Conservation (phyloP, 495 filamentous ascomycete genomes). For the Geoglossum glabrum region DNA sequence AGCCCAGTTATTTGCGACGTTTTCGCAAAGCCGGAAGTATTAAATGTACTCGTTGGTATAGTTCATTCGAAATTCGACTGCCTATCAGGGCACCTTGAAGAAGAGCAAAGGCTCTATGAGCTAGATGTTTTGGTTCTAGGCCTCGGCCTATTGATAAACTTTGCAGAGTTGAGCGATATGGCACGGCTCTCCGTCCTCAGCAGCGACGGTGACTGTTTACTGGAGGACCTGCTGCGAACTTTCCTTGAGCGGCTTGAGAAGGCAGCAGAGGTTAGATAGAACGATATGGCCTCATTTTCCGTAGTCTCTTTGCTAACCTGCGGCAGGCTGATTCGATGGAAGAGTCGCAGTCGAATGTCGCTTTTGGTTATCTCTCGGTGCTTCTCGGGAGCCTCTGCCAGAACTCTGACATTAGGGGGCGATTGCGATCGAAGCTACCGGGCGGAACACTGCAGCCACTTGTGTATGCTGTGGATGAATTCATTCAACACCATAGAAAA, state of each 20-base stretch:
- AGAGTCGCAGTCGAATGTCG: conserved; percentile 70
- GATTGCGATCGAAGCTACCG: conserved; percentile 31
- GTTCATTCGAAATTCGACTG: conserved; percentile 19
- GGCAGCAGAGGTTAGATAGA: conserved; percentile 26
- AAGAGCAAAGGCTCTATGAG: conserved; percentile 25
- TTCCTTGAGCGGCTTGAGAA: conserved; percentile 32
- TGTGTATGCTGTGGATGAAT: conserved; percentile 68
- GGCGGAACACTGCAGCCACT: conserved; percentile 40
- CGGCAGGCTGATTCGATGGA: conserved; percentile 61
- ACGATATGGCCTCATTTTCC: not conserved
- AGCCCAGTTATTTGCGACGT: conserved; percentile 42
- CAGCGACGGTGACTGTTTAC: conserved; percentile 8
- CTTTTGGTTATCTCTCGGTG: conserved; percentile 76
- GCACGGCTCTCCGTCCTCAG: conserved; percentile 25
- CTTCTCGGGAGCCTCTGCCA: conserved; percentile 65
- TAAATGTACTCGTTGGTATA: conserved; percentile 35
- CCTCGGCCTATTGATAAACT: conserved; percentile 73
- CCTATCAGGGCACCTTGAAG: conserved; percentile 21
- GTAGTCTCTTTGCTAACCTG: not conserved
- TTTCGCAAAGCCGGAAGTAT: conserved; percentile 37
- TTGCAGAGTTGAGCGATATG: conserved; percentile 52
- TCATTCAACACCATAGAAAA: conserved; percentile 54
- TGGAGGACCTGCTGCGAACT: conserved; percentile 26
- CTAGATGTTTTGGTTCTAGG: conserved; percentile 59
- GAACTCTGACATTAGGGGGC: conserved; percentile 26